Conservation (phyloP, 169 alveolate genomes). For the Eimeria zaria region DNA sequence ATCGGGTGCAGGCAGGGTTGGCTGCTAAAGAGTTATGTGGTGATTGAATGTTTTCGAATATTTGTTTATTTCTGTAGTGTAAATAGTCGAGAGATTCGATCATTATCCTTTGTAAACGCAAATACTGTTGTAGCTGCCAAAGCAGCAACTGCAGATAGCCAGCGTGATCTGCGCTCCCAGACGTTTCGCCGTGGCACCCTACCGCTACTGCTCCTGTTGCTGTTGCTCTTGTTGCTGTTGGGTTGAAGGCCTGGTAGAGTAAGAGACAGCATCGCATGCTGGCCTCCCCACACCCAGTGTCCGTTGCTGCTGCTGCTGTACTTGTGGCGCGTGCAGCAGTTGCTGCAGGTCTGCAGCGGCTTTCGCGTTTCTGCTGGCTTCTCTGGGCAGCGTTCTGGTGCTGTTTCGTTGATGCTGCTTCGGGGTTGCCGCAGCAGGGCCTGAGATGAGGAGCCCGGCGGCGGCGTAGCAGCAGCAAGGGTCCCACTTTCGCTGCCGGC, state of each 20-base stretch:
- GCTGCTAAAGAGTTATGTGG: not conserved
- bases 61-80: not conserved
- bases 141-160: not conserved
- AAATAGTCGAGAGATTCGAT: not conserved
- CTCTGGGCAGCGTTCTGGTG: not conserved
- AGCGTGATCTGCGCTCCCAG: not conserved
- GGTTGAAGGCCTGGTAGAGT: not conserved
- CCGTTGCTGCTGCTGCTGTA: not conserved
- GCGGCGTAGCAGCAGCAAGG: not conserved
- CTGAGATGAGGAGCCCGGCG: not conserved
- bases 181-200: not conserved
- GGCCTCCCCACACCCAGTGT: not conserved
- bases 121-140: not conserved
- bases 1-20: not conserved
- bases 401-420: not conserved
- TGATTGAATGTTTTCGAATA: not conserved
- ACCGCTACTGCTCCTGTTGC: not conserved
- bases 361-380: not conserved
- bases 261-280: not conserved
- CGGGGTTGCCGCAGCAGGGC: not conserved
- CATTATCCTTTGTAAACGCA: not conserved
- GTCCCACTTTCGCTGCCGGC: not conserved
- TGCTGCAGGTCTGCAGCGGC: not conserved
- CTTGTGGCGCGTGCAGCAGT: not conserved
- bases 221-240: not conserved